Evolutionary conservation across 2,329 filamentous ascomycete genomes (phyloP).

Genomic region (Cercospora sesami): DNA sequence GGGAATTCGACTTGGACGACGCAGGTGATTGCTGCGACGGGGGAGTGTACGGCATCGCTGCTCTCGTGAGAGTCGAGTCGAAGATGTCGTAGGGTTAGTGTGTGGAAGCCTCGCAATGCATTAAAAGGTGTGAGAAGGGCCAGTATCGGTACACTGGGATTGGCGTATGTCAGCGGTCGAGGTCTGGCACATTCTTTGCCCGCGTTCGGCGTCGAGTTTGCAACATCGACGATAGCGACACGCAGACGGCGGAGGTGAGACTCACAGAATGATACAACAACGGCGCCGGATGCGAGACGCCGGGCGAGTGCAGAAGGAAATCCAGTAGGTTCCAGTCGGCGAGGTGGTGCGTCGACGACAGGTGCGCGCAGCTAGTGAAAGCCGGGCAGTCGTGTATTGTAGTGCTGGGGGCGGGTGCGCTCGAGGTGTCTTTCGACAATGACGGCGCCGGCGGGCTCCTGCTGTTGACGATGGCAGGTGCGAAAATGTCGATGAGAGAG

Average conservation of each 20-base stretch:
- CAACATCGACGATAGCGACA: neutral
- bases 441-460: neutral
- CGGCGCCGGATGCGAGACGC: conserved; percentile 22
- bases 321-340: conserved; percentile 22
- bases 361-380: conserved; percentile 43
- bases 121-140: conserved; percentile 41
- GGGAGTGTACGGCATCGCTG: conserved; percentile 80
- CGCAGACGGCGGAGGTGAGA: conserved; percentile 9
- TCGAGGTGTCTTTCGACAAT: conserved; percentile 12
- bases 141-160: conserved; percentile 19
- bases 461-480: neutral
- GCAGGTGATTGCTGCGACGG: conserved; percentile 66
- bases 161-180: conserved; percentile 16
- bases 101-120: conserved; percentile 42
- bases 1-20: conserved; percentile 56
- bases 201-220: neutral
- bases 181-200: conserved; percentile 8
- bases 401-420: conserved; percentile 9
- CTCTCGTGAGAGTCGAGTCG: conserved; percentile 25
- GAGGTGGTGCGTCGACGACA: conserved; percentile 22
- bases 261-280: conserved; percentile 38
- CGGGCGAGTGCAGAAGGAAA: conserved; percentile 14
- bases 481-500: neutral
- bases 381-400: conserved; percentile 26
- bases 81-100: conserved; percentile 36